These are phyloP conservation scores for Botrytis hyacinthi DNA, from an alignment of 2,329 filamentous ascomycete genomes.

Conservation along the genomic window DNA sequence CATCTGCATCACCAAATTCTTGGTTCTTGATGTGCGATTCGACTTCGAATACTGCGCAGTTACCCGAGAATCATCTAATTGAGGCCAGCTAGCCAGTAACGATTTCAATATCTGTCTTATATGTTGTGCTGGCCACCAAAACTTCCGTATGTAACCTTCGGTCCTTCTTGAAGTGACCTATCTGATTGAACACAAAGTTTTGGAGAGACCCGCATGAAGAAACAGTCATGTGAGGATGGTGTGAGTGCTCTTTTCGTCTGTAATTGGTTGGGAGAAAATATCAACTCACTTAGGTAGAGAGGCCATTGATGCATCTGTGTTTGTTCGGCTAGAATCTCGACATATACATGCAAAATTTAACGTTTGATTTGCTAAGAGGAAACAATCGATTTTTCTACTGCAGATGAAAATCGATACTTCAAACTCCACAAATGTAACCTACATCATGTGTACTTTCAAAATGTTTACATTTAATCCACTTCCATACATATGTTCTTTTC, in stretches of 20 bases:
- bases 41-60: constrained; percentile 16
- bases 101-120: neutral
- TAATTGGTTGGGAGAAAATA: constrained; percentile 28
- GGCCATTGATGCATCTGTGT: constrained; percentile 10
- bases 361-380: constrained; percentile 3
- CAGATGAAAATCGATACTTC: constrained; percentile 13
- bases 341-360: neutral
- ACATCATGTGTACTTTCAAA: constrained; percentile 19
- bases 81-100: constrained; percentile 1
- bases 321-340: constrained; percentile 3
- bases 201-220: constrained; percentile 35
- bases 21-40: constrained; percentile 8
- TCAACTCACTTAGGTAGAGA: neutral
- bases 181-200: constrained; percentile 22
- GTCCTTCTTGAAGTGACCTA: constrained; percentile 30
- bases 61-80: constrained; percentile 4
- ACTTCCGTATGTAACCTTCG: constrained; percentile 16
- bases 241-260: constrained; percentile 29
- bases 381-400: neutral
- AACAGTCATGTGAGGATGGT: constrained; percentile 38
- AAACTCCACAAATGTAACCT: constrained; percentile 18
- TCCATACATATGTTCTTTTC: constrained; percentile 6
- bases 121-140: constrained; percentile 16
- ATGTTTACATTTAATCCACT: constrained; percentile 10
- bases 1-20: neutral